Conservation (phyloP, 106 monocot genomes). For the Apostasia ramifera region DNA sequence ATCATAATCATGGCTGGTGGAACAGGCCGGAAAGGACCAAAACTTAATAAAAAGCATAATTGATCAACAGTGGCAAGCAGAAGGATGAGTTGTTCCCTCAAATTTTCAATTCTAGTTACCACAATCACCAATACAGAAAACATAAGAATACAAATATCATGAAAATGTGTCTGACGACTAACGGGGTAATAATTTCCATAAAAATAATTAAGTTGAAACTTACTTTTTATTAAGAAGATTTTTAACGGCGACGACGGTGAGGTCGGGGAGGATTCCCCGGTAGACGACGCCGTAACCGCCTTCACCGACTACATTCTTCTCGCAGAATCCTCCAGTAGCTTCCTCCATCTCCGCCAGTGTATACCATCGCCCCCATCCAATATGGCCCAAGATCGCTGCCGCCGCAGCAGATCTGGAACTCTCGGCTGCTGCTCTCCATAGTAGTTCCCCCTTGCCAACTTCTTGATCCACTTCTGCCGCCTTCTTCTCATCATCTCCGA, state of each 20-base stretch:
- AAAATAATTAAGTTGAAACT: conserved; percentile 11
- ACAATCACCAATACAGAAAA: too few species aligned
- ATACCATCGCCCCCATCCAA: conserved; percentile 84
- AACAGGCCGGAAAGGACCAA: too few species aligned
- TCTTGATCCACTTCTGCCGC: background rate
- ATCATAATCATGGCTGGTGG: too few species aligned
- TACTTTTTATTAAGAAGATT: conserved; percentile 82
- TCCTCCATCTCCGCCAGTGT: conserved; percentile 48
- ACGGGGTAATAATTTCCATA: background rate
- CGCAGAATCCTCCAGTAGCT: conserved; percentile 49
- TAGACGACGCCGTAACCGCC: conserved; percentile 90
- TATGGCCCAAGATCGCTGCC: conserved; percentile 31
- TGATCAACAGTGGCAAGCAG: too few species aligned
- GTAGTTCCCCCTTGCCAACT: background rate
- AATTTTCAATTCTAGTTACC: too few species aligned
- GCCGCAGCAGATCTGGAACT: background rate
- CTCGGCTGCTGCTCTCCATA: conserved; percentile 4
- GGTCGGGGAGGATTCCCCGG: conserved; percentile 56
- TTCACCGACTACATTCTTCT: conserved; percentile 70
- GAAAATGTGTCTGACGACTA: too few species aligned
- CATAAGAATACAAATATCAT: too few species aligned
- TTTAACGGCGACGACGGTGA: conserved; percentile 70
- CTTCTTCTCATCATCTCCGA: conserved; percentile 1
- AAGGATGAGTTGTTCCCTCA: too few species aligned
- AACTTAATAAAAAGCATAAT: too few species aligned